Percentiles rank a stretch among this genome's conserved stretches.
Evolutionary conservation across 2,329 filamentous ascomycete genomes (phyloP).

Genomic region (Aschersonia sp.): DNA sequence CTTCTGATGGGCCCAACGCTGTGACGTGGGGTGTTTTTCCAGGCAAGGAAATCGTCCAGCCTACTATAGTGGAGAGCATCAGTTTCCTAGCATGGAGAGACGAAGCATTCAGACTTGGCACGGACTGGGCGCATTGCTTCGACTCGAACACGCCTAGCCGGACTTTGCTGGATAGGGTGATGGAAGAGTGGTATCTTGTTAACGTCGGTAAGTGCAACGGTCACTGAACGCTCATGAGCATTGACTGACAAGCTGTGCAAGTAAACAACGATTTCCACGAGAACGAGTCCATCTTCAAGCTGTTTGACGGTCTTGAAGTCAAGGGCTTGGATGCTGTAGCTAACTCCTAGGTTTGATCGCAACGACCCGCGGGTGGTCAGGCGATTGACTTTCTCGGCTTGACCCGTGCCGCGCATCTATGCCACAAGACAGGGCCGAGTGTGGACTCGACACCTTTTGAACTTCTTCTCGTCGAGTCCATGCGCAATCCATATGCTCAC

Average conservation of each 20-base stretch:
- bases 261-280: slow-evolving; percentile 98
- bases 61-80: slow-evolving; percentile 96
- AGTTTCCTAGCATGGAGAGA: slow-evolving; percentile 98
- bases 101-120: slow-evolving; percentile 83
- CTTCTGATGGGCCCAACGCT: slow-evolving; percentile 82
- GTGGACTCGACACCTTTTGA: too few species aligned
- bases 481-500: background rate
- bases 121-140: slow-evolving; percentile 91
- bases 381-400: too few species aligned
- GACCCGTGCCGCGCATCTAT: too few species aligned
- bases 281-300: slow-evolving; percentile 63
- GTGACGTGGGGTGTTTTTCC: slow-evolving; percentile 99
- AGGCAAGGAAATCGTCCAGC: slow-evolving; percentile 98
- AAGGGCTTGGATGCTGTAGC: slow-evolving; percentile 39
- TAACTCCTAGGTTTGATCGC: background rate
- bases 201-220: slow-evolving; percentile 65
- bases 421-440: too few species aligned
- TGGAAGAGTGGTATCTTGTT: slow-evolving; percentile 84
- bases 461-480: too few species aligned
- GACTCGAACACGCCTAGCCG: slow-evolving; percentile 63
- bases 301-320: slow-evolving; percentile 70
- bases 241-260: slow-evolving; percentile 15
- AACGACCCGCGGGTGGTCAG: too few species aligned
- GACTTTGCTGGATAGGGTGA: slow-evolving; percentile 64
- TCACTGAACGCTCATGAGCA: background rate